Base-by-base conservation (phyloP, 371 early-diverging fungal genomes). In the Parasitella parasitica region DNA sequence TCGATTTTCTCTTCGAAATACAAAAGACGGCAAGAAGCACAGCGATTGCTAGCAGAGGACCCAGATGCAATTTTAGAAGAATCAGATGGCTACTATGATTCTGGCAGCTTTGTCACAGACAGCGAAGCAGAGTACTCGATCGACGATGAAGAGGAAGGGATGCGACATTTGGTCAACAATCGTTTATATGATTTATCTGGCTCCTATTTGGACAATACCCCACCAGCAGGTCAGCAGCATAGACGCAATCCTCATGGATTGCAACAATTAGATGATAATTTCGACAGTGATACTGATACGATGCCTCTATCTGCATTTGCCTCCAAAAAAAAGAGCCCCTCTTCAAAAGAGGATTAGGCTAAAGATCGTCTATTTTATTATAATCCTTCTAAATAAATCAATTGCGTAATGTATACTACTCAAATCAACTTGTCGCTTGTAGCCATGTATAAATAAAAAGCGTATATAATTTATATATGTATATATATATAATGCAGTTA, bases 1-100 rank as follows among this genome's bases (percentile, higher is more conserved):
- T 75, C 75, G 9, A 71, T 75, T 16, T 80, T 73, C 49, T 80
- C 75, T 15, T 46, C 59, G 1, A 70, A 75, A 54, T 79, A 79
- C 49, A 63, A 59, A 48, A 64, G 74, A 35, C 68, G 71, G 24
- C 72, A 76, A 43, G 66, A 74, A 36, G 54, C 48, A 2, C 43
- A 65, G 24, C 34, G 60, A 20, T 15, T 58, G 13, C 20, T 72
- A 61, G 27, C 62, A 46, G 35, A 68, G 56, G 30, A 74, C 60
- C 66, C 61, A n/a, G 12, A 72, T 52, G 60, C 60, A 22, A 12
- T 41, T 5, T 49, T 51, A 6, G 51, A 63, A 16, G 69, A 65
- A 16, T 53, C 54, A 12, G 70, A 66, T 15, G 69, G 58, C 1
- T 72, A 69, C 38, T 75, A 73, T 61, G 78, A 78, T 49, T 75